Base-by-base conservation (phyloP, 208 protist genomes). In the Leptomonas pyrrhocoris region DNA sequence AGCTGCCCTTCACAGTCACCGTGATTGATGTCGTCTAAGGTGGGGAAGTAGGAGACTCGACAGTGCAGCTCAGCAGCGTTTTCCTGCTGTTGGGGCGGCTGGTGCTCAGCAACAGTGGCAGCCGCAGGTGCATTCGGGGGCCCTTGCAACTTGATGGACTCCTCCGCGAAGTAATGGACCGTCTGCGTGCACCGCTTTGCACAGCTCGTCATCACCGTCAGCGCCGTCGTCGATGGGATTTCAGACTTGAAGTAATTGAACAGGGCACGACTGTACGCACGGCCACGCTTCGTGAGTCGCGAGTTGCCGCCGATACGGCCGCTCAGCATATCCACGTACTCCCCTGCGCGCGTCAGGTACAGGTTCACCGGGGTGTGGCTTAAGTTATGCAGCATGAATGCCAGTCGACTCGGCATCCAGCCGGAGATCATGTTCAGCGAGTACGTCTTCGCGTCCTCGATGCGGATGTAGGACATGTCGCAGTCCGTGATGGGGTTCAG, bases 341-440 rank as follows among this genome's bases (percentile, higher is more conserved):
- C 92, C 5, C 92, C 92, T n/a, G 89, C 55, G 27, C 89, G 83
- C 2, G 87, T 91, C 19, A 96, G 75, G 80, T 96, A 96, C 43
- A 96, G 57, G 60, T 86, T 90, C 42, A 73, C 74, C 8, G 86
- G 89, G 11, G 67, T 75, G 49, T 90, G 87, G 50, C 81, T 90
- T 13, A 96, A 73, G 53, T 96, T 96, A 77, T 96, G 92, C 36
- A 96, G 78, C 89, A 96, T 94, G 64, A 93, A 96, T 11, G 85
- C 87, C 11, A 96, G 70, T 0, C 92, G 80, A 21, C 87, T 88
- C 15, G 88, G 89, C 89, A 94, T 94, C 88, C 88, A 94, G 5
- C 92, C 92, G 19, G 82, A 84, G 42, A 96, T 92, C 80, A 90
- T 89, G 69, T 96, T 96, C 9, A 96, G 76, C 27, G 87, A 89